A percentile compares a stretch with the other conserved stretches of the same genome.
These are phyloP conservation scores for Albatrellus ellisii DNA, from an alignment of 768 basidiomycete genomes.

Conservation along the genomic window DNA sequence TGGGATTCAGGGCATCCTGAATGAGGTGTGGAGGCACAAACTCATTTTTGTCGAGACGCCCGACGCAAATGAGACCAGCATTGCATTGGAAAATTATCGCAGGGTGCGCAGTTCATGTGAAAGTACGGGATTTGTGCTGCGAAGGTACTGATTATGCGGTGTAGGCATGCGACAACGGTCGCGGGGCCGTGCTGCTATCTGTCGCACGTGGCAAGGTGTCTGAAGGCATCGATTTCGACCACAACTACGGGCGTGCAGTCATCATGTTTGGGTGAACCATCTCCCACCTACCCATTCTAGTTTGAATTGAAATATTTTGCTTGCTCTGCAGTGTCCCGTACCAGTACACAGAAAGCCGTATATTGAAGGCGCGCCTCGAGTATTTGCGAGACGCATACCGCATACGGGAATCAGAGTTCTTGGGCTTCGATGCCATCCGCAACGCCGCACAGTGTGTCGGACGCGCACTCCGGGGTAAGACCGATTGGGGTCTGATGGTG, in stretches of 20 bases:
- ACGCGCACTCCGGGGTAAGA: constrained; percentile 94
- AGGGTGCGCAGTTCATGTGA: too few species aligned
- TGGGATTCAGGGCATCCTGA: constrained; percentile 73
- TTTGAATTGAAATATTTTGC: not conserved
- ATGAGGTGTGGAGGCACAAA: constrained; percentile 99
- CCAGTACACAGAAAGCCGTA: constrained; percentile 97
- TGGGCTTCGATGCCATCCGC: constrained; percentile 99
- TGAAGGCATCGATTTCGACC: constrained; percentile 99
- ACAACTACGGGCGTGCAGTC: constrained; percentile 97
- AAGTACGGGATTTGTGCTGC: too few species aligned
- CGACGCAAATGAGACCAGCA: constrained; percentile 97
- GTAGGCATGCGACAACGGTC: constrained; percentile 96
- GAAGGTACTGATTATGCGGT: too few species aligned
- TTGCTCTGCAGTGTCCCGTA: constrained; percentile 61
- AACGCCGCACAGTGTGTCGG: constrained; percentile 99
- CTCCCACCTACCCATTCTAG: not conserved
- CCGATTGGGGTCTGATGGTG: constrained; percentile 99
- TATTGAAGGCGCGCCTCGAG: constrained; percentile 92
- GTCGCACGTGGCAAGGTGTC: constrained; percentile 99
- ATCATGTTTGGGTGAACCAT: constrained; percentile 92
- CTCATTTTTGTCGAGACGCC: constrained; percentile 99
- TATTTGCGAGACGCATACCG: constrained; percentile 97
- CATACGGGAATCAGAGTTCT: constrained; percentile 95
- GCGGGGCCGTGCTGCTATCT: constrained; percentile 91
- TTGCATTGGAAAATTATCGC: constrained; percentile 94